Evolutionary conservation across 108 stramenopile species (phyloP).

Genomic region (Parietichytrium sp.): DNA sequence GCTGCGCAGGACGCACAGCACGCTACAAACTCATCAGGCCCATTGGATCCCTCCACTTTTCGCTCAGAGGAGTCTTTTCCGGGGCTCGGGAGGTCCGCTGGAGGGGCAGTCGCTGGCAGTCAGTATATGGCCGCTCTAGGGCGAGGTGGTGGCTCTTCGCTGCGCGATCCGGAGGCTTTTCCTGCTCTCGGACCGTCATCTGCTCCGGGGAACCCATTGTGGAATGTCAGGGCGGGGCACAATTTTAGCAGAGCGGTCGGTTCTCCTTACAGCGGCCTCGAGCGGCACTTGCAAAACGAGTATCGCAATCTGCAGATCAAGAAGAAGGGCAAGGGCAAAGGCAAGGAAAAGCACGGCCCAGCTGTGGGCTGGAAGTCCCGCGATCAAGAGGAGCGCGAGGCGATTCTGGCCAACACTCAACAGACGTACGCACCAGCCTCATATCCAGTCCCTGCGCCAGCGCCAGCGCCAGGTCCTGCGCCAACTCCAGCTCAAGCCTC

Average conservation of each 20-base stretch:
- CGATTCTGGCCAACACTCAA: background rate
- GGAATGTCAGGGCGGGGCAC: background rate
- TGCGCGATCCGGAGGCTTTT: background rate
- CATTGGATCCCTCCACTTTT: too few species aligned
- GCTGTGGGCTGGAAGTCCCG: background rate
- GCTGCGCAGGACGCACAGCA: background rate
- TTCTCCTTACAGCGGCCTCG: background rate
- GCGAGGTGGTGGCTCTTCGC: too few species aligned
- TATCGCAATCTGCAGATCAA: background rate
- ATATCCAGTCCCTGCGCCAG: background rate
- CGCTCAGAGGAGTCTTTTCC: too few species aligned
- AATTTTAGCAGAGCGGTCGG: constrained; percentile 21
- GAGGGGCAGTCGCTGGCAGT: background rate
- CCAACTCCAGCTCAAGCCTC: background rate
- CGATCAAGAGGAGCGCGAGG: background rate
- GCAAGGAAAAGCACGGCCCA: background rate
- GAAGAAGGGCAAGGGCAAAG: background rate
- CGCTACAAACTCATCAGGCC: background rate
- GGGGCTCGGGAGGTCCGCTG: too few species aligned
- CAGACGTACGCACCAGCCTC: background rate
- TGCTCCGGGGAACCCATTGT: background rate
- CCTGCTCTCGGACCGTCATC: background rate
- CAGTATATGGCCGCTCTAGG: background rate
- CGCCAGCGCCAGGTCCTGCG: background rate
- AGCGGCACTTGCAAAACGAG: background rate